Percentiles rank a stretch among this genome's conserved stretches.
Conservation (phyloP, 306 rosid genomes). For the Spatholobus suberectus region DNA sequence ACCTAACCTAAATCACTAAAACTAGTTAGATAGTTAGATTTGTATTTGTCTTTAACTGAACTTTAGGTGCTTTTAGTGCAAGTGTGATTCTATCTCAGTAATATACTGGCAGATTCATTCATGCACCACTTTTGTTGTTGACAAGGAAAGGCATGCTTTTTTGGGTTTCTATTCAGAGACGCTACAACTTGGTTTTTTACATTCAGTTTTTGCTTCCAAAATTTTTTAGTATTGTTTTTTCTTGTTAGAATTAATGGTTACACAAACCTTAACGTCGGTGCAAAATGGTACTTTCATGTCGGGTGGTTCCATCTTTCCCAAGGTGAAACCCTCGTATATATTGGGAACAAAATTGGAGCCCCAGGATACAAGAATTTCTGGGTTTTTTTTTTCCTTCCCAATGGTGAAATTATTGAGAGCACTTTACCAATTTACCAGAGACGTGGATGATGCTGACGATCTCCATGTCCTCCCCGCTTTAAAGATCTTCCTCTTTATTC, state of each 20-base stretch:
- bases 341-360: constrained; percentile 30
- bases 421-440: constrained; percentile 39
- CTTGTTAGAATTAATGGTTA: neutral
- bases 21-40: neutral
- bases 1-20: neutral
- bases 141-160: constrained; percentile 5
- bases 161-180: constrained; percentile 7
- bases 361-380: neutral
- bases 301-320: constrained; percentile 48
- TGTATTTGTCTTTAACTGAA: neutral
- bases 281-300: constrained; percentile 35
- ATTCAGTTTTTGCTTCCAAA: neutral
- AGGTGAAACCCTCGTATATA: neutral
- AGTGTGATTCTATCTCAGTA: neutral
- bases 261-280: neutral
- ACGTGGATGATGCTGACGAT: constrained; percentile 39
- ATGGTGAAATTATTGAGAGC: constrained; percentile 47
- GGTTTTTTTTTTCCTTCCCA: constrained; percentile 43
- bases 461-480: constrained; percentile 40
- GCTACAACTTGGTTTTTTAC: neutral
- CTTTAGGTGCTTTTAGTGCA: neutral
- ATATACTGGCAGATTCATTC: neutral
- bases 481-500: constrained; percentile 43
- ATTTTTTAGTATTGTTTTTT: neutral
- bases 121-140: neutral